Evolutionary conservation across 2,329 filamentous ascomycete genomes (phyloP).

Genomic region (Teratosphaeria gauchensis): DNA sequence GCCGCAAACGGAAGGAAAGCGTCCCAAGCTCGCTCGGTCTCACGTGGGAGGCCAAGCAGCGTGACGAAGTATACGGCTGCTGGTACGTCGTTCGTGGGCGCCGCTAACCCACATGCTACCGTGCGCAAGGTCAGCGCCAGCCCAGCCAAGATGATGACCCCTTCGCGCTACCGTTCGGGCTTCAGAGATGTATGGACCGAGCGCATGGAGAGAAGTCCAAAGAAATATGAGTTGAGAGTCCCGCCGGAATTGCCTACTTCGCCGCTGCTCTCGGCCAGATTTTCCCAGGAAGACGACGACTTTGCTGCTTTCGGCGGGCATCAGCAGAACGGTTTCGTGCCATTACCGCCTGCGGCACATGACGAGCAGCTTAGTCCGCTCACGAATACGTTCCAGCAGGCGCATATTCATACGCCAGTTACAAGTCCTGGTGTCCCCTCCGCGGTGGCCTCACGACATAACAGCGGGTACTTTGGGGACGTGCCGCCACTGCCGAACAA

Average conservation of each 20-base stretch:
- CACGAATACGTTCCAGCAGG: constrained; percentile 22
- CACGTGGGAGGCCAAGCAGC: constrained; percentile 22
- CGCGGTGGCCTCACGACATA: constrained; percentile 1
- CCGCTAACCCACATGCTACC: constrained; percentile 16
- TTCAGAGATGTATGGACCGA: constrained; percentile 44
- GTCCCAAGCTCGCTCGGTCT: constrained; percentile 21
- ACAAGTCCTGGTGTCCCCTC: constrained; percentile 15
- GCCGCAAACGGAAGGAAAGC: constrained; percentile 23
- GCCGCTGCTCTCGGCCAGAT: constrained; percentile 36
- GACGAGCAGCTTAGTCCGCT: constrained; percentile 22
- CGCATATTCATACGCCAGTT: constrained; percentile 21
- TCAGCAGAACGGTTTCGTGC: constrained; percentile 7
- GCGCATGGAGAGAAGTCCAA: constrained; percentile 34
- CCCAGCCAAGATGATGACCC: constrained; percentile 45
- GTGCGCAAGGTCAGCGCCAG: constrained; percentile 22
- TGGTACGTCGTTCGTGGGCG: neutral
- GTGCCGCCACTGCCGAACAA: constrained; percentile 10
- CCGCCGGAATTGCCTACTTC: constrained; percentile 36
- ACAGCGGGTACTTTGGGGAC: constrained; percentile 16
- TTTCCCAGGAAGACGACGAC: constrained; percentile 30
- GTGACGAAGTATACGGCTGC: constrained; percentile 20
- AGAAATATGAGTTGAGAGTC: constrained; percentile 42
- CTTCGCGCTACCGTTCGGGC: constrained; percentile 36
- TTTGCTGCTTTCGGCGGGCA: constrained; percentile 25
- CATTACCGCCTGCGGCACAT: constrained; percentile 10